Percentiles rank a stretch among this genome's conserved stretches.
Evolutionary conservation across 345 rosid species (phyloP).

Genomic region (Arabidopsis suecica): DNA sequence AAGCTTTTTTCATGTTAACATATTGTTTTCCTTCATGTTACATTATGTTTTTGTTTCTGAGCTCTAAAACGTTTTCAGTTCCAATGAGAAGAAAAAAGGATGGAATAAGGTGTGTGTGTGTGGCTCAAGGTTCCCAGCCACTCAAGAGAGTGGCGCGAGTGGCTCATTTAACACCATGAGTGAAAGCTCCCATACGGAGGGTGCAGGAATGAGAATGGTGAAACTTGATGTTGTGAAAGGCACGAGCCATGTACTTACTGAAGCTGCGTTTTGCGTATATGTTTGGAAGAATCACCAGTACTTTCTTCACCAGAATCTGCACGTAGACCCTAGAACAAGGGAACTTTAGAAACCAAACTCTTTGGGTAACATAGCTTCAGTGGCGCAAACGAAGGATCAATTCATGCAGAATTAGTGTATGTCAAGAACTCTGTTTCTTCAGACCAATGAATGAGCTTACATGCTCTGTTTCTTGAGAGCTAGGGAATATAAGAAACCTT

Average conservation of each 20-base stretch:
- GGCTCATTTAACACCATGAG: not conserved
- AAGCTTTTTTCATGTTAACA: not conserved
- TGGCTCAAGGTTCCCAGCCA: slow-evolving; percentile 1
- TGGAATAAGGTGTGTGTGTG: slow-evolving; percentile 2
- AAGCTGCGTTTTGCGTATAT: not conserved
- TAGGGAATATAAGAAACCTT: slow-evolving; percentile 70
- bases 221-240: not conserved
- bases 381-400: slow-evolving; percentile 44
- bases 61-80: slow-evolving; percentile 1
- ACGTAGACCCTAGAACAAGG: not conserved
- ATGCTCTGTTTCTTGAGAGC: slow-evolving; percentile 63
- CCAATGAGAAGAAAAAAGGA: not conserved
- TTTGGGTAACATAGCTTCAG: not conserved
- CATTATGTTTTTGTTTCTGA: slow-evolving; percentile 7
- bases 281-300: not conserved
- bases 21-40: not conserved
- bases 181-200: not conserved
- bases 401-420: slow-evolving; percentile 65
- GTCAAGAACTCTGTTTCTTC: slow-evolving; percentile 64
- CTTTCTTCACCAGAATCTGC: not conserved
- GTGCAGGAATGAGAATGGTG: not conserved
- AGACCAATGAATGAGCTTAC: slow-evolving; percentile 67
- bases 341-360: not conserved
- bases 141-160: not conserved
- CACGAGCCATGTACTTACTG: not conserved